phyloP scores from a whole-genome alignment of 768 basidiomycete genomes.

The Astraeus odoratus region DNA sequence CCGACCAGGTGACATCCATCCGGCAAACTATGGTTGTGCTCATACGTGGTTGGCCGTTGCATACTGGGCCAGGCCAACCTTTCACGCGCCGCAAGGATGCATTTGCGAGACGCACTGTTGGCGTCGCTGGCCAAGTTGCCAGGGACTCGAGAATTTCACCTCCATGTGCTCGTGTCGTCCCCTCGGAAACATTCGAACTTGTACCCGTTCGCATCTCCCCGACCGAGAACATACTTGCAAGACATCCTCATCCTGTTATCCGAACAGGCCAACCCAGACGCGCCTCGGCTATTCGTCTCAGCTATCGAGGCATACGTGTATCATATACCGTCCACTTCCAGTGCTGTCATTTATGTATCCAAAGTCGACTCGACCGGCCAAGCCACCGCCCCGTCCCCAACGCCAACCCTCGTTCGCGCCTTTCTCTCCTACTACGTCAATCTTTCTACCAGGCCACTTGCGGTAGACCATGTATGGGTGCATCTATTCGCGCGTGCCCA shows the following conservation, averaged over 20 bases:
- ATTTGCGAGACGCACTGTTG: constrained; percentile 59
- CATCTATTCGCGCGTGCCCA: constrained; percentile 91
- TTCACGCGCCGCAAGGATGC: constrained; percentile 28
- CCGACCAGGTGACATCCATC: background rate
- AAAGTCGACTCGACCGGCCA: constrained; percentile 95
- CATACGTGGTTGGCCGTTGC: no score
- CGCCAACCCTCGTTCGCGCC: constrained; percentile 57
- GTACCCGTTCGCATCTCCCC: constrained; percentile 68
- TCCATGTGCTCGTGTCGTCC: constrained; percentile 67
- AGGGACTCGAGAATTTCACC: constrained; percentile 63
- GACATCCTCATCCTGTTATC: constrained; percentile 74
- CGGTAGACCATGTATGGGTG: constrained; percentile 58
- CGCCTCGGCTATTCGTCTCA: constrained; percentile 57
- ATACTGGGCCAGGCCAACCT: constrained; percentile 2
- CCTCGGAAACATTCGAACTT: constrained; percentile 61
- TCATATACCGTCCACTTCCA: constrained; percentile 59
- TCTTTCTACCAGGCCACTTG: constrained; percentile 53
- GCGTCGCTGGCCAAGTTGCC: constrained; percentile 48
- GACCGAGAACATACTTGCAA: constrained; percentile 62
- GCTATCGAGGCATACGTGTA: constrained; percentile 80
- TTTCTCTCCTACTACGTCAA: constrained; percentile 61
- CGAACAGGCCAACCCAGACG: constrained; percentile 44
- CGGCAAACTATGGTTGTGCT: background rate
- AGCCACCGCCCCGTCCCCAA: constrained; percentile 55
- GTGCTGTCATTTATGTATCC: constrained; percentile 79